Evolutionary conservation across 2,329 filamentous ascomycete species (phyloP).

Genomic region (Xylaria sp.): DNA sequence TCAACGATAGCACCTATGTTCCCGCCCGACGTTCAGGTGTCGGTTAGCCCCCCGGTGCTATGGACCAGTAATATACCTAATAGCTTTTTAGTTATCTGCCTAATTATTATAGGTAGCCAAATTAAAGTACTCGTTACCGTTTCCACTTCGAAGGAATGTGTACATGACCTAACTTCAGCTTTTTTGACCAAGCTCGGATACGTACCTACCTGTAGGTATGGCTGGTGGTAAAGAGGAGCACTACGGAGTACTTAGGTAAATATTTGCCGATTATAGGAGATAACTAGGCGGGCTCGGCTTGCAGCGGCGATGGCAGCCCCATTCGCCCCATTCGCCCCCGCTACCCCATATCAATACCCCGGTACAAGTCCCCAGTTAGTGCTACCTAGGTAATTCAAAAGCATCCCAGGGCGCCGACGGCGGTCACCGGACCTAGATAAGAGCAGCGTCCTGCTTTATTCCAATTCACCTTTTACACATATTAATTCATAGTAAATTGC

Average conservation of each 20-base stretch:
- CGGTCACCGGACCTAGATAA: slow-evolving; percentile 33
- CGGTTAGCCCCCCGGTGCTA: background rate
- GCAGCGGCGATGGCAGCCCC: slow-evolving; percentile 36
- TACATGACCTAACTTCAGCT: background rate
- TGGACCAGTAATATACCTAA: slow-evolving; percentile 26
- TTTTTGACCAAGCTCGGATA: background rate
- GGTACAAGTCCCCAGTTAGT: background rate
- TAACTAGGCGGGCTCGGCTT: slow-evolving; percentile 41
- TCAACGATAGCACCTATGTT: slow-evolving; percentile 6
- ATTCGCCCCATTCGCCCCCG: slow-evolving; percentile 3
- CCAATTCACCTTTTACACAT: slow-evolving; percentile 5
- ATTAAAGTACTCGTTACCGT: slow-evolving; percentile 17
- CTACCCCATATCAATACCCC: slow-evolving; percentile 35
- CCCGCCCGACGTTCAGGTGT: background rate
- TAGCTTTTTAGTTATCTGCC: slow-evolving; percentile 22
- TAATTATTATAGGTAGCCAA: slow-evolving; percentile 26
- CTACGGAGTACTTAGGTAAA: slow-evolving; percentile 38
- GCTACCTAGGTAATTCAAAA: slow-evolving; percentile 6
- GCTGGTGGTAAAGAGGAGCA: slow-evolving; percentile 7
- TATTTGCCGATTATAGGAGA: slow-evolving; percentile 33
- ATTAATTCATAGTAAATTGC: slow-evolving; percentile 4
- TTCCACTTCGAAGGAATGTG: background rate
- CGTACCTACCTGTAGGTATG: background rate
- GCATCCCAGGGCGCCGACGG: slow-evolving; percentile 31
- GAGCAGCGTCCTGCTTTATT: slow-evolving; percentile 5